phyloP scores from a whole-genome alignment of 2,329 filamentous ascomycete species.

The Botrytis cinerea region DNA sequence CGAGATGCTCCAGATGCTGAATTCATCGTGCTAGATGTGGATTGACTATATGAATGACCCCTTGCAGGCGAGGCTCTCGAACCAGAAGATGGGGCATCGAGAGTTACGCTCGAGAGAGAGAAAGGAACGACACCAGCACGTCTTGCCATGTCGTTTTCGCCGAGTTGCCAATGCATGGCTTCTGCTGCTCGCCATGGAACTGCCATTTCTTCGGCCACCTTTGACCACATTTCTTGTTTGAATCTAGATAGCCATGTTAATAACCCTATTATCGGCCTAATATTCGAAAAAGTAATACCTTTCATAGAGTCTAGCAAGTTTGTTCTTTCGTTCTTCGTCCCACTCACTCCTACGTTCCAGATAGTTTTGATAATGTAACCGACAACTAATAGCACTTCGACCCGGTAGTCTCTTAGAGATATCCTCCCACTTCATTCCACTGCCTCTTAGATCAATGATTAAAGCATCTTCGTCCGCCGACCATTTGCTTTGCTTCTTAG shows the following conservation, averaged over 20 bases:
- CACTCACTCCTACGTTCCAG: constrained; percentile 89
- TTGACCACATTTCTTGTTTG: constrained; percentile 97
- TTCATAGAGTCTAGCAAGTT: constrained; percentile 90
- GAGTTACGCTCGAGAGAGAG: constrained; percentile 61
- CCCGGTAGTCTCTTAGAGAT: constrained; percentile 90
- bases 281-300: constrained; percentile 58
- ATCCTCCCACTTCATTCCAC: constrained; percentile 98
- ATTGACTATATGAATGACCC: constrained; percentile 38
- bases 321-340: constrained; percentile 98
- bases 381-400: constrained; percentile 89
- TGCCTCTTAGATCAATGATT: constrained; percentile 87
- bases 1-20: constrained; percentile 28
- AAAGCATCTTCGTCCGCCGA: constrained; percentile 88
- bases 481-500: constrained; percentile 97
- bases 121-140: constrained; percentile 90
- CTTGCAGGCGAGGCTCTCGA: constrained; percentile 48
- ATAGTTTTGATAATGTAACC: constrained; percentile 96
- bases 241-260: constrained; percentile 60
- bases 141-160: constrained; percentile 89
- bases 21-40: constrained; percentile 33
- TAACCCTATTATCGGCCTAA: not conserved
- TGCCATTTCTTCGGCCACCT: constrained; percentile 91
- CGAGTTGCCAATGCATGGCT: constrained; percentile 97
- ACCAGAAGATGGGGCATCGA: constrained; percentile 46
- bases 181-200: constrained; percentile 95